Conservation (phyloP, 176 grass and related monocot species). For the maize (Zea mays) region DNA sequence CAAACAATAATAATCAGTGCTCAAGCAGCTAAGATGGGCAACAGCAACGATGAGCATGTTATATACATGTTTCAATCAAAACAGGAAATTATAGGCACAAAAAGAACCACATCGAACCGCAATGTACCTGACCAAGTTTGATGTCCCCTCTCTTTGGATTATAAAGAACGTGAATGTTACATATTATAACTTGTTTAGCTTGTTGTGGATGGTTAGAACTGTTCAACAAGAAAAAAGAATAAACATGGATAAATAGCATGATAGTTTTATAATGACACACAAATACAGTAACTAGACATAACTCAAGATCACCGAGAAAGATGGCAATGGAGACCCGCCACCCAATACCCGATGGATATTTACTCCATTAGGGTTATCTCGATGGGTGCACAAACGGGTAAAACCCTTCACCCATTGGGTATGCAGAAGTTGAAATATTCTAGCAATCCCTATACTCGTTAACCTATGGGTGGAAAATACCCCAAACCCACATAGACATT, state of each 20-base stretch:
- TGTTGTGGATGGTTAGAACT: slow-evolving; percentile 46
- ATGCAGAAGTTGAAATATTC: too few relatives aligned
- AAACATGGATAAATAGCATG: slow-evolving; percentile 30
- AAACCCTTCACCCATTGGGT: too few relatives aligned
- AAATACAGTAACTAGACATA: slow-evolving; percentile 1
- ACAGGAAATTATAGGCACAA: slow-evolving; percentile 14
- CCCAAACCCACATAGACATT: too few relatives aligned
- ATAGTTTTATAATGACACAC: not conserved
- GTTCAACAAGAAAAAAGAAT: slow-evolving; percentile 17
- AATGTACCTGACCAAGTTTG: slow-evolving; percentile 86
- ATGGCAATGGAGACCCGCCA: too few relatives aligned
- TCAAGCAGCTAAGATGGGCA: slow-evolving; percentile 26
- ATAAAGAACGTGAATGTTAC: slow-evolving; percentile 94
- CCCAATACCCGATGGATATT: too few relatives aligned
- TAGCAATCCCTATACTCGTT: too few relatives aligned
- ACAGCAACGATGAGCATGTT: not conserved
- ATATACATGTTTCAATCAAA: not conserved
- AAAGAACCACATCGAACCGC: slow-evolving; percentile 19
- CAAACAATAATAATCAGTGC: not conserved
- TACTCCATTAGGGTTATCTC: too few relatives aligned
- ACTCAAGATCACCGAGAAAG: not conserved
- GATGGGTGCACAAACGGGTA: too few relatives aligned
- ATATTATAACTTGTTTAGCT: slow-evolving; percentile 70
- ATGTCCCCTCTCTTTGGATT: slow-evolving; percentile 97
- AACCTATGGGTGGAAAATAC: too few relatives aligned